phyloP scores from a whole-genome alignment of 495 filamentous ascomycete species.

The Hypomontagnella monticulosa region DNA sequence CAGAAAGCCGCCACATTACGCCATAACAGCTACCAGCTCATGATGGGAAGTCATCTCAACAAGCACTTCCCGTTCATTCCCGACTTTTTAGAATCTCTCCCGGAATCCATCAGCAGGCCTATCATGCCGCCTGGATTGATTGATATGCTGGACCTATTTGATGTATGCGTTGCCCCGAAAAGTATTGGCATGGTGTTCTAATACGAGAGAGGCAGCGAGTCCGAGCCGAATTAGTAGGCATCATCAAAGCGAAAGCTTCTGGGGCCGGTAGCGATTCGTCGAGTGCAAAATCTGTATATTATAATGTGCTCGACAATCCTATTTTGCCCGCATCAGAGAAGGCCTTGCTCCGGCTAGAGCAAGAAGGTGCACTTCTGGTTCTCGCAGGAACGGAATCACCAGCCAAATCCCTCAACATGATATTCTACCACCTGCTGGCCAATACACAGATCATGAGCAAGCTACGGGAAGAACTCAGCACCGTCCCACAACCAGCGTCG shows the following conservation, averaged over 20 bases:
- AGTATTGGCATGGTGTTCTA: constrained; percentile 34
- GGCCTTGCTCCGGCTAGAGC: constrained; percentile 49
- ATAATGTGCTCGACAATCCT: constrained; percentile 49
- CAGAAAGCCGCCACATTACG: constrained; percentile 46
- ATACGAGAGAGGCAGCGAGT: constrained; percentile 46
- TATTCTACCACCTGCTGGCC: constrained; percentile 36
- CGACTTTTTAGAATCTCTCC: constrained; percentile 52
- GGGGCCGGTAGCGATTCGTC: constrained; percentile 31
- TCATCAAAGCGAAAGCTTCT: constrained; percentile 48
- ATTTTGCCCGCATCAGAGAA: constrained; percentile 49
- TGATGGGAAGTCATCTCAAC: constrained; percentile 52
- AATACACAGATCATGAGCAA: constrained; percentile 32
- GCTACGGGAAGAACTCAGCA: constrained; percentile 27
- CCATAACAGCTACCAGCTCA: constrained; percentile 48
- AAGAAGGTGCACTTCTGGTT: constrained; percentile 51
- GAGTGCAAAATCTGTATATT: constrained; percentile 49
- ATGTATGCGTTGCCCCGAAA: constrained; percentile 44
- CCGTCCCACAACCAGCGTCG: constrained; percentile 20
- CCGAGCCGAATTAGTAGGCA: constrained; percentile 45
- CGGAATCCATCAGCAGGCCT: constrained; percentile 48
- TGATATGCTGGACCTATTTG: constrained; percentile 52
- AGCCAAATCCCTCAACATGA: constrained; percentile 40
- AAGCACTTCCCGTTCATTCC: constrained; percentile 54
- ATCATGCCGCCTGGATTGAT: constrained; percentile 53
- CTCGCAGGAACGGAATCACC: constrained; percentile 52